Base-by-base conservation (phyloP, 225 moss, liverwort and hornwort genomes). In the Marchantia polymorpha region DNA sequence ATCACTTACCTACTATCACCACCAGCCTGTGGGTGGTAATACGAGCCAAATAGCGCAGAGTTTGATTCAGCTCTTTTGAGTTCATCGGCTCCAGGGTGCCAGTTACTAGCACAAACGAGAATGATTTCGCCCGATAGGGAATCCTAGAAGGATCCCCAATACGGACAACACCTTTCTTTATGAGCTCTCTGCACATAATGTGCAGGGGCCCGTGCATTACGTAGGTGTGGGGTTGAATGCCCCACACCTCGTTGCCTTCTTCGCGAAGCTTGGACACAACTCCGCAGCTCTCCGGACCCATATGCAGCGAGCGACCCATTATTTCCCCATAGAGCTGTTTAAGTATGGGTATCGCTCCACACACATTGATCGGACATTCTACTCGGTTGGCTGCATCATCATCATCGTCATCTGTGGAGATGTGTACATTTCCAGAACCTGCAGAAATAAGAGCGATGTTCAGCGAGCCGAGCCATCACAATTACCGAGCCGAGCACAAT, bases 241-340 rank as follows among this genome's bases (percentile, higher is more conserved):
- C 94, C 94, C 94, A 95, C 12, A 92, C 92, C 84, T 95, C 93
- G 4, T 90, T 88, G 84, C 78, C 86, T 50, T 90, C 93, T 82
- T 93, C 91, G n/a, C 88, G 84, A 72, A 95, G 88, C 84, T 88
- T 90, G 15, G 89, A 81, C 52, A 95, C 89, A 68, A 95, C 83
- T 67, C 94, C 94, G 84, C 94, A 95, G 7, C 90, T 93, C 52
- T 92, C 93, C 70, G 91, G 94, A 26, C 94, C 94, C 51, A 95
- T 81, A 73, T 95, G 94, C 14, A 95, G 81, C 30, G 93, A 83
- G 64, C 89, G 81, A 77, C 91, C 93, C 88, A 95, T 89, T 9
- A 88, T 80, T 81, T 84, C 90, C 17, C 92, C 92, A 75, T 95
- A 95, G 81, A 95, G 86, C 79, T 93, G 93, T 85, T 90, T 89